Conservation (phyloP, 192 early-diverging fungal genomes). For the Coemansia sp. region DNA sequence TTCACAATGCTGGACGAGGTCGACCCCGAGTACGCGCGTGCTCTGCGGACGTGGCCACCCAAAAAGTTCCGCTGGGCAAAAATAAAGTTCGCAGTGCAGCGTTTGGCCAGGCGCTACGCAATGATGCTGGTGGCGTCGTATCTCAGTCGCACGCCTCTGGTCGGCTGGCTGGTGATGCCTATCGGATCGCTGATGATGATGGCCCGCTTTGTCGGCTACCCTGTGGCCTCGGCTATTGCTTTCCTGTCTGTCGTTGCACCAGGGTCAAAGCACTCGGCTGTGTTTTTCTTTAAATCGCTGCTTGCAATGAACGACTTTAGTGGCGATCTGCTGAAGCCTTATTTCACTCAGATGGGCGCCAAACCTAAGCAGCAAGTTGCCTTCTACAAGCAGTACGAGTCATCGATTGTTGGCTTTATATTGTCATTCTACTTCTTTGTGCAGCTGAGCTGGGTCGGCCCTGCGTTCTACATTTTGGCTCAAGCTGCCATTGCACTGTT, state of each 20-base stretch:
- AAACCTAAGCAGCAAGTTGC: conserved; percentile 43
- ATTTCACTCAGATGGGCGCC: conserved; percentile 40
- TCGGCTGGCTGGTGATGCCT: conserved; percentile 49
- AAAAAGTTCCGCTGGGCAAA: conserved; percentile 40
- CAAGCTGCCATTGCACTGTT: conserved; percentile 50
- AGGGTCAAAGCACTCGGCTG: conserved; percentile 21
- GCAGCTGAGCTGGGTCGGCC: conserved; percentile 50
- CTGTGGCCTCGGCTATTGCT: conserved; percentile 24
- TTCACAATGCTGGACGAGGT: conserved; percentile 43
- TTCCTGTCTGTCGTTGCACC: conserved; percentile 26
- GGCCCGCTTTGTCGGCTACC: conserved; percentile 48
- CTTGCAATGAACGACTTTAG: conserved; percentile 50
- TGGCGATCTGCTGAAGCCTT: conserved; percentile 44
- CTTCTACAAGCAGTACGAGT: conserved; percentile 44
- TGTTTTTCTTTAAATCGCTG: conserved; percentile 51
- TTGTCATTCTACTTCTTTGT: conserved; percentile 48
- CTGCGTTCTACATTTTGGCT: conserved; percentile 45
- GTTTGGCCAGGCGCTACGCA: conserved; percentile 33
- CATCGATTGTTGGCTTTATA: conserved; percentile 41
- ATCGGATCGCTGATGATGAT: conserved; percentile 37
- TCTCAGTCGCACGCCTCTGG: conserved; percentile 25
- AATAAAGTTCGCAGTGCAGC: conserved; percentile 36
- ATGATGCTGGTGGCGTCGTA: conserved; percentile 41
- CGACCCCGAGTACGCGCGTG: conserved; percentile 38
- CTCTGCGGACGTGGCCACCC: conserved; percentile 33